Percentiles rank a stretch among this genome's conserved stretches.
Evolutionary conservation across 495 filamentous ascomycete genomes (phyloP).

Genomic region (Rusavskia elegans): DNA sequence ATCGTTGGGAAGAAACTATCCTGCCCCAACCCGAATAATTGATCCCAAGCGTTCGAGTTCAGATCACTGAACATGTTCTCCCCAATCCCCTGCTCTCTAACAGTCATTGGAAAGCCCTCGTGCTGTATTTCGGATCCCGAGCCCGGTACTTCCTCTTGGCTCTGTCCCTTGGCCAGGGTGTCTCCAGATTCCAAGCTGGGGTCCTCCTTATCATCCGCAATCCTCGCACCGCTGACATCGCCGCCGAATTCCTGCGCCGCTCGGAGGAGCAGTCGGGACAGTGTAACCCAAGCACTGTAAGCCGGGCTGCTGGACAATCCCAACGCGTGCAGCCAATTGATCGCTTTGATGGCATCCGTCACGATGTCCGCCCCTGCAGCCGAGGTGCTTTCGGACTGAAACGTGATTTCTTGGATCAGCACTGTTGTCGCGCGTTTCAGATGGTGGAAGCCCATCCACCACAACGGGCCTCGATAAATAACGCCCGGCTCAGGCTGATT

Average conservation of each 20-base stretch:
- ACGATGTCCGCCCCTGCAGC: conserved; percentile 33
- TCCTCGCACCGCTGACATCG: conserved; percentile 3
- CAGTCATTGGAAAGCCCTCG: too few species aligned
- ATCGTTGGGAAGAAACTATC: too few species aligned
- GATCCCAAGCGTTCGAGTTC: too few species aligned
- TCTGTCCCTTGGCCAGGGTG: too few species aligned
- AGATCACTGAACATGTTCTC: too few species aligned
- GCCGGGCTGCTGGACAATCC: conserved; percentile 29
- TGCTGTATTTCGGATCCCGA: too few species aligned
- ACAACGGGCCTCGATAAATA: conserved; percentile 36
- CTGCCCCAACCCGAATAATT: too few species aligned
- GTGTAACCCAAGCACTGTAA: conserved; percentile 26
- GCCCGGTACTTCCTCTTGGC: too few species aligned
- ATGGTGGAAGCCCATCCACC: conserved; percentile 50
- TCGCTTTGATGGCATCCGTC: conserved; percentile 35
- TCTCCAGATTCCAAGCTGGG: not conserved
- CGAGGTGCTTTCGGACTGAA: conserved; percentile 36
- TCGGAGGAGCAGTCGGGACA: conserved; percentile 3
- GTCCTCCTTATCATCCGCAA: not conserved
- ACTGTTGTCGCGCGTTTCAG: conserved; percentile 45
- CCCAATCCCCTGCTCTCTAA: too few species aligned
- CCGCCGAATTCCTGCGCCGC: conserved; percentile 8
- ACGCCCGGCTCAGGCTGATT: conserved; percentile 21
- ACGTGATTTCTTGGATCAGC: conserved; percentile 41
- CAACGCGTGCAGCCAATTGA: conserved; percentile 35